Percentiles rank a stretch among this genome's conserved stretches.
These are phyloP conservation scores for Cercospora sp. DNA, from an alignment of 2,329 filamentous ascomycete genomes.

Conservation along the genomic window DNA sequence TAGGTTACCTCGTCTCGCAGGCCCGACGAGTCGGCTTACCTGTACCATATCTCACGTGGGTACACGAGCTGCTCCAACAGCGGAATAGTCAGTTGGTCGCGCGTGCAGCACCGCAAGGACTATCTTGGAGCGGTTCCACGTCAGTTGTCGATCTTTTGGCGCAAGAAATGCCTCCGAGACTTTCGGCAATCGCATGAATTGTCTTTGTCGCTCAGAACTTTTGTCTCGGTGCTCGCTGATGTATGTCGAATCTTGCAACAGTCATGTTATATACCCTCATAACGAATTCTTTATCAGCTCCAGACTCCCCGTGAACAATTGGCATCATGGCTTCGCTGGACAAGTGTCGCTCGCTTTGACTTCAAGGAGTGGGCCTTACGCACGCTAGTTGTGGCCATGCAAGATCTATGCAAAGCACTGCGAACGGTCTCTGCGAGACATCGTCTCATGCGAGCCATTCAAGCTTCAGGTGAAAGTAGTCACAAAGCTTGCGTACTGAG, in stretches of 20 bases:
- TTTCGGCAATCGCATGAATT: neutral
- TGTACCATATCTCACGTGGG: conserved; percentile 19
- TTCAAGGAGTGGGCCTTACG: neutral
- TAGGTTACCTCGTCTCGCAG: conserved; percentile 22
- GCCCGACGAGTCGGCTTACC: conserved; percentile 17
- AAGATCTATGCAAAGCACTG: neutral
- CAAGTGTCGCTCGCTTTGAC: neutral
- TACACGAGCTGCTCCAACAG: conserved; percentile 21
- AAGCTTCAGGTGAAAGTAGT: conserved; percentile 12
- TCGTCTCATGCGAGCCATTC: neutral
- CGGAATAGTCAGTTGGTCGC: conserved; percentile 16
- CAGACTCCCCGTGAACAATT: neutral
- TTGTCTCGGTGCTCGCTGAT: neutral
- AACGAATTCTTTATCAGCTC: neutral
- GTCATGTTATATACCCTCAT: neutral
- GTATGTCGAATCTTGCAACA: neutral
- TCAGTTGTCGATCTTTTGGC: neutral
- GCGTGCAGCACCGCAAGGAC: conserved; percentile 10
- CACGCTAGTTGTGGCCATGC: neutral
- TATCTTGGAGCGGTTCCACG: neutral
- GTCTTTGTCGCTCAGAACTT: neutral
- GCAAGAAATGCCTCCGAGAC: neutral
- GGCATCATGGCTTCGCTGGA: neutral
- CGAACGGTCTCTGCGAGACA: neutral
- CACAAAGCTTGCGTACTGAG: conserved; percentile 19